These are phyloP conservation scores for Violaceomyces palustris DNA, from an alignment of 1,284 basidiomycete genomes.

Conservation along the genomic window DNA sequence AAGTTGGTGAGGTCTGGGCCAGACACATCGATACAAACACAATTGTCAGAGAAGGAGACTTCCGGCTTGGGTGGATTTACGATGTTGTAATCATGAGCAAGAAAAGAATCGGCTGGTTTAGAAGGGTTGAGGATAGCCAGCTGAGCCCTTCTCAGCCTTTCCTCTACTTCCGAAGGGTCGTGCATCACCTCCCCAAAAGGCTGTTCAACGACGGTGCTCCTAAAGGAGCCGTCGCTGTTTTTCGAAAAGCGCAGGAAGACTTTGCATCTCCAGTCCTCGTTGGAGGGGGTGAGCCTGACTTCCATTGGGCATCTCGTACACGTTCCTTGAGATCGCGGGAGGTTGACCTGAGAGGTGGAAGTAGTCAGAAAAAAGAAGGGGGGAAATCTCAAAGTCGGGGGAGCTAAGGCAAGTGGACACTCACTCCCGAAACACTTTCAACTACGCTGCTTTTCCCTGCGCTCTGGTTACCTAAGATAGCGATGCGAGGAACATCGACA, in stretches of 20 bases:
- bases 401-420: not conserved
- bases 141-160: constrained; percentile 66
- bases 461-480: not conserved
- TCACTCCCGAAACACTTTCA: not conserved
- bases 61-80: constrained; percentile 8
- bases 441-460: not conserved
- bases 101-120: constrained; percentile 52
- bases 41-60: constrained; percentile 61
- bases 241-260: constrained; percentile 61
- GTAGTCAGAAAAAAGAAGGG: not conserved
- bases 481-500: not conserved
- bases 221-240: constrained; percentile 56
- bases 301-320: constrained; percentile 61
- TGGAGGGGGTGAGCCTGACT: constrained; percentile 12
- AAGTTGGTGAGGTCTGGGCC: constrained; percentile 67
- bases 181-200: constrained; percentile 61
- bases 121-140: constrained; percentile 66
- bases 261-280: constrained; percentile 60
- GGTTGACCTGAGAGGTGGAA: constrained; percentile 54
- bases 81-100: constrained; percentile 52
- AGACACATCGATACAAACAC: constrained; percentile 64
- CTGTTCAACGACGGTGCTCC: constrained; percentile 55
- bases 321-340: constrained; percentile 63
- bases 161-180: constrained; percentile 61
- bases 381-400: not conserved